Evolutionary conservation across 75 land plant species (phyloP), one percentile per base, ranked within the genome.

Genomic region (Pseudotsuga menziesii): DNA sequence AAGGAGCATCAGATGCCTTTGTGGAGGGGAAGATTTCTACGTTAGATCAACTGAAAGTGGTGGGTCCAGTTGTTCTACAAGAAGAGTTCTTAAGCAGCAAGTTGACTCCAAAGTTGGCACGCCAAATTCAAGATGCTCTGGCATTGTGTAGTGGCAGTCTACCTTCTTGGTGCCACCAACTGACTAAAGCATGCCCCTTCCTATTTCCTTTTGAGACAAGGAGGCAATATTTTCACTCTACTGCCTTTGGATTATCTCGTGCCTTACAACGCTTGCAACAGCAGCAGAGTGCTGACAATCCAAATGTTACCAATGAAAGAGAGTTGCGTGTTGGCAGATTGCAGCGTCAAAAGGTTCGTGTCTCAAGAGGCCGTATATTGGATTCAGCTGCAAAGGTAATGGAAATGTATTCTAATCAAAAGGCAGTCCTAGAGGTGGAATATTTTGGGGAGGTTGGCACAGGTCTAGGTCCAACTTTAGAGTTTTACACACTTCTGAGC

Each of bases 401-500:
- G 97, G 89, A 82, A 19, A 57, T 75, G 22, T 83, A 92, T 84
- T 78, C 54, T 48, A 81, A 87, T 60, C 85, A 85, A 66, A 48
- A 48, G 2, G 84, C 75, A 22, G 69, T 83, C 16, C 74, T 96
- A 61, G 98, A 96, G 77, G 90, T 96, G 61, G 97, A 91, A 75
- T 96, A 88, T 66, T 69, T 62, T 58, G 92, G 89, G 70, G 98
- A 96, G 83, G 92, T 94, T 57, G 98, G 97, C n/a, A 90, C 97
- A 62, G 98, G 98, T 62, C 82, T 91, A 78, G 98, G 98, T 70
- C 98, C 98, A 26, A 96, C 98, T 16, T 76, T 96, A 77, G 98
- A 96, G 78, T 96, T 96, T 11, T 96, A 84, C 83, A 96, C 97
- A 16, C 66, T 96, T 56, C 86, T 94, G 20, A 88, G 98, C 74